Base-by-base conservation (phyloP, 1,139 yeast genomes). In the Lodderomyces pseudojiufengensis region DNA sequence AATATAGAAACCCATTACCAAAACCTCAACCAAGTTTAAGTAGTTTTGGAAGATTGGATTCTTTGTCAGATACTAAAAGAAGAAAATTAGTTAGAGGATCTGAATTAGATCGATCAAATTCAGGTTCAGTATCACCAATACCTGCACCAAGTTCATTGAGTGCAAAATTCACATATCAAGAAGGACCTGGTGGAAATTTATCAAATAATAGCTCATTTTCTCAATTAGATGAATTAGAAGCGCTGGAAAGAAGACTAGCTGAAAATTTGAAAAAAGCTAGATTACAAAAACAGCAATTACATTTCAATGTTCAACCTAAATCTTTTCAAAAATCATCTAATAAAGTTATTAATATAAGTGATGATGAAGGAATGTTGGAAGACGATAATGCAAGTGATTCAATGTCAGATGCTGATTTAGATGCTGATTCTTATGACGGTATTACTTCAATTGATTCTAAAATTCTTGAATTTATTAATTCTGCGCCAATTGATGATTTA, bases 391-490 rank as follows among this genome's bases (percentile, higher is more conserved):
- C 47, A 20, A 61, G 66, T 40, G 73, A 67, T 43, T 69, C 59
- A 16, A 52, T 64, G 65, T 59, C 66, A 4, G 65, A 57, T 21
- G 69, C 59, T 33, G 71, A 59, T 41, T 73, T 63, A 32, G 73
- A 59, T 36, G 64, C 52, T 23, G 61, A 39, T 38, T 54, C 47
- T 24, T 54, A 45, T 42, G 50, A 49, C 5, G 77, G 77, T 22
- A 70, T 84, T 39, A 69, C 76, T 0, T 51, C 67, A 3, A 69
- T 69, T 43, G 95, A 84, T 49, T 65, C 66, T 11, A 79, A 86
- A 40, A 78, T 88, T 22, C 63, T 90, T 38, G 77, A 80, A 34
- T 88, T 92, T 50, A 67, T 92, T 48, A 92, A 92, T 55, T 76
- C 77, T 21, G 92, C 95, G 0, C 74, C 85, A 9, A 67, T 68